Base-by-base conservation (phyloP, 129 eudicot species). In the Sambucus nigra region DNA sequence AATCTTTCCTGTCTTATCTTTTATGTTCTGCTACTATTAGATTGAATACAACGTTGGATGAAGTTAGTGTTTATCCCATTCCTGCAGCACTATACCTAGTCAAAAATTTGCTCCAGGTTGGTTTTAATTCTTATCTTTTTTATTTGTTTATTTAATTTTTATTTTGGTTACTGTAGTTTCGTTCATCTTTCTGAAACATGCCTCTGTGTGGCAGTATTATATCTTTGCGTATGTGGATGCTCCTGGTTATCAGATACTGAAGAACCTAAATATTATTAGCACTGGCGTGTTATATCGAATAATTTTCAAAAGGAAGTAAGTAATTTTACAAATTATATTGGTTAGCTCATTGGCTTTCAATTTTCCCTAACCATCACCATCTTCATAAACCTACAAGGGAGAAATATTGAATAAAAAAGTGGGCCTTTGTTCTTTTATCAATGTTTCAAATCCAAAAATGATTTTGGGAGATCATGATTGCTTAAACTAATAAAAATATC, bases 191-290 rank as follows among this genome's bases (percentile, higher is more conserved):
- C 76, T 70, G 61, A 70, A 29, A 49, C n/a, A 47, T 53, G 42
- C 28, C 7, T 67, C 20, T 56, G 32, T 73, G n/a, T 74, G 64
- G 78, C 89, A 92, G 99, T 92, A 92, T 80, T 92, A 92, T 69
- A 92, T 92, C 66, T 92, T 92, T 66, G 94, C 91, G 1, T 92
- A 92, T 60, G 99, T 92, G 72, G 99, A 92, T 82, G 99, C 99
- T 72, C 99, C 99, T 55, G 99, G 99, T 25, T 92, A 92, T 76
- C 99, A 92, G 67, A 92, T 92, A 71, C 72, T 92, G 54, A 92
- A 92, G 80, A 92, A 92, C 72, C 66, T 92, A 31, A 92, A 92
- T 66, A 92, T 92, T 35, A 82, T 92, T 76, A 92, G 95, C 70
- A 92, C 99, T 1, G 99, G 99, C 40, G 76, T 92, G 39, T 50